Evolutionary conservation across 129 eudicot genomes (phyloP).

Genomic region (Arctium minus): DNA sequence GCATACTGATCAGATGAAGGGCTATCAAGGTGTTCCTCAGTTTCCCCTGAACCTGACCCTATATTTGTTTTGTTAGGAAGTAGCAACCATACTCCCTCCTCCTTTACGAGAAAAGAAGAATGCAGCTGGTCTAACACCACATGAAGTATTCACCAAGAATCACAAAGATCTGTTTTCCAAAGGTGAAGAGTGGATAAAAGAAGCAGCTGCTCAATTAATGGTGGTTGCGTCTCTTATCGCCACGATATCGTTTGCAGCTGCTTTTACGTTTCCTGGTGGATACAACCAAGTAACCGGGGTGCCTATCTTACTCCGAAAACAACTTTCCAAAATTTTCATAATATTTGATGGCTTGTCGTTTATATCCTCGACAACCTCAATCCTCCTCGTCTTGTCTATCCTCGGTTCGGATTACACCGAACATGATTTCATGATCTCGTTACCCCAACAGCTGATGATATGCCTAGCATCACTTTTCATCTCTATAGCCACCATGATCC

Average conservation of each 20-base stretch:
- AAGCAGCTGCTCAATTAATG: slow-evolving; percentile 1
- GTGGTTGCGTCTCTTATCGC: slow-evolving; percentile 1
- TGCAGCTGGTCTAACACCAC: background rate
- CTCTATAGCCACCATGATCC: background rate
- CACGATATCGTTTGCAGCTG: slow-evolving; percentile 18
- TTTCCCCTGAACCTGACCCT: too few species aligned
- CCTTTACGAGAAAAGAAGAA: slow-evolving; percentile 5
- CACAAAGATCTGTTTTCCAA: slow-evolving; percentile 2
- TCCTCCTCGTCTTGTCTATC: slow-evolving; percentile 11
- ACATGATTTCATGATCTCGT: background rate
- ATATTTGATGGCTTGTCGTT: slow-evolving; percentile 2
- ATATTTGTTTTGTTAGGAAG: background rate
- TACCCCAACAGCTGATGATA: background rate
- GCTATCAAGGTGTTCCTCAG: too few species aligned
- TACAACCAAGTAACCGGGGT: background rate
- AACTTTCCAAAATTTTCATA: background rate
- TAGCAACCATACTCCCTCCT: background rate
- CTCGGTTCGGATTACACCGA: slow-evolving; percentile 1
- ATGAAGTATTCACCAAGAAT: background rate
- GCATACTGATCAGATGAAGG: too few species aligned
- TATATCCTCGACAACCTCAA: slow-evolving; percentile 3
- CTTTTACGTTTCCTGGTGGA: slow-evolving; percentile 19
- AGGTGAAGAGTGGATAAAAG: slow-evolving; percentile 19
- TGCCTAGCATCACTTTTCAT: background rate
- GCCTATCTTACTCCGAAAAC: background rate